Base-by-base conservation (phyloP, 2,329 filamentous ascomycete species). In the Byssothecium circinans region DNA sequence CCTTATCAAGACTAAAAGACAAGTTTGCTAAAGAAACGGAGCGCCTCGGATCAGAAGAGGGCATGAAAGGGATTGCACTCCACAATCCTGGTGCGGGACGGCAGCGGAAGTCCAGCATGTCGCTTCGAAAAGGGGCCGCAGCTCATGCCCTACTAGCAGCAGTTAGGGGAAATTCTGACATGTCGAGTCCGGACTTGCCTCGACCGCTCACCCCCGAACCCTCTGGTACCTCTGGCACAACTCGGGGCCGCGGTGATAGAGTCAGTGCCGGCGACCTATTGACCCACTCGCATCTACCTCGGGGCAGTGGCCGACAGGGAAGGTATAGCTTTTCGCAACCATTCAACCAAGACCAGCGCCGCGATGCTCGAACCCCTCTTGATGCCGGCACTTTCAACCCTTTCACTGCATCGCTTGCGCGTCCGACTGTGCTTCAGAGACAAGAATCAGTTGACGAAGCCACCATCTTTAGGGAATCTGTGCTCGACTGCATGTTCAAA, bases 401-500 rank as follows among this genome's bases (percentile, higher is more conserved):
- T 1, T 75, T 76, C 43, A 60, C 62, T 20, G 67, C 66, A 17
- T 62, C 55, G 30, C 58, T 57, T 39, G 57, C 45, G 39, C 67
- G 56, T 45, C 50, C 69, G 10, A 68, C 68, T 23, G 69, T 68
- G 2, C 71, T 84, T 36, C 87, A 90, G 60, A 82, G 87, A 4
- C 85, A 91, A 56, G 91, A 96, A 46, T 87, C 88, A 0, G 75
- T 91, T 7, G 89, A 96, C 56, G 94, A 97, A 65, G 92, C 96
- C 61, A 83, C 86, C 38, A 72, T 95, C 6, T 97, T 99, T 70
- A 81, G 95, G 33, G 86, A 90, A 49, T 95, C 91, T 0, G 90
- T 99, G 14, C 75, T 97, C 18, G 90, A 96, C 58, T 97, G 94
- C 66, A 95, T 99, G 75, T 92, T 96, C 72, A 96, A 92, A 65